Conservation (phyloP, 2,329 filamentous ascomycete genomes). For the Talaromyces sp. region DNA sequence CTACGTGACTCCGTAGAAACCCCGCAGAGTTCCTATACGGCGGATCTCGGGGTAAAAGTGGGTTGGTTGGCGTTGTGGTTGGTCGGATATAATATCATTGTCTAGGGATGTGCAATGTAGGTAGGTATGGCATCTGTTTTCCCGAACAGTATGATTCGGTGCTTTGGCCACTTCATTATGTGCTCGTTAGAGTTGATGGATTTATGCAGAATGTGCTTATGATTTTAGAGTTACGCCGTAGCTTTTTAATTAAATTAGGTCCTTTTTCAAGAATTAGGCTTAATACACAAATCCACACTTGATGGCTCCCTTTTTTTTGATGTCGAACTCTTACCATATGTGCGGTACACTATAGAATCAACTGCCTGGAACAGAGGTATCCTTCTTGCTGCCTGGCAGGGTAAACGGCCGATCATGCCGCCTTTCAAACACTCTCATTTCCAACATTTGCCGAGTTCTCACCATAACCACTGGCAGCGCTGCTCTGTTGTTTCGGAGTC, state of each 20-base stretch:
- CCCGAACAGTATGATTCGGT: neutral
- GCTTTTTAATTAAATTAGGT: neutral
- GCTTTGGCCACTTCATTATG: neutral
- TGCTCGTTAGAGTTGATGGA: neutral
- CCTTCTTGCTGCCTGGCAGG: neutral
- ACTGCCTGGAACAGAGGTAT: neutral
- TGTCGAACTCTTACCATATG: neutral
- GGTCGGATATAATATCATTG: neutral
- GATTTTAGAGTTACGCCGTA: neutral
- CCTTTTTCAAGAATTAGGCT: neutral
- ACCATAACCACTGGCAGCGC: neutral
- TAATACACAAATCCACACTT: neutral
- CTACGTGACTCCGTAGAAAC: neutral
- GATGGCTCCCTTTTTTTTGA: neutral
- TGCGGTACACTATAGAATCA: neutral
- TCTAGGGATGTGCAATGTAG: neutral
- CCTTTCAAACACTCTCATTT: neutral
- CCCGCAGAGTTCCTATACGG: conserved; percentile 6
- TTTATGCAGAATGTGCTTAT: neutral
- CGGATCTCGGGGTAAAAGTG: conserved; percentile 3
- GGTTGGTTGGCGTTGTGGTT: neutral
- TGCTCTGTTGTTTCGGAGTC: neutral
- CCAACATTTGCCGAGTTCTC: neutral
- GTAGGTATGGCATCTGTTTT: too few species aligned
- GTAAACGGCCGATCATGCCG: neutral